Evolutionary conservation across 2,329 filamentous ascomycete species (phyloP), one percentile per base, ranked within the genome.

Genomic region (Cordyceps militaris): DNA sequence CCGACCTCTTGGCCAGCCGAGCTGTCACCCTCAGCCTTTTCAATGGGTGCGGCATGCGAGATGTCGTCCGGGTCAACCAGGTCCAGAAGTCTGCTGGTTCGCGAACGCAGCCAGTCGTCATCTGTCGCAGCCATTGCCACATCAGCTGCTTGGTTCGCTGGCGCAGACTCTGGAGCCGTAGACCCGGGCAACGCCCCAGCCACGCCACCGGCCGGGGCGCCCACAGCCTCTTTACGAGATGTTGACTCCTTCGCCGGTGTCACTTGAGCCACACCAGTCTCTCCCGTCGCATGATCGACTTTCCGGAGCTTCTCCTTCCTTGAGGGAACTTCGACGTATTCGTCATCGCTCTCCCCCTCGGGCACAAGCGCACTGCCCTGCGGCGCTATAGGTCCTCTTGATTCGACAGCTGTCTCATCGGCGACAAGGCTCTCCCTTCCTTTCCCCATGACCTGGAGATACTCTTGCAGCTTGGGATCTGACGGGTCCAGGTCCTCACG

Each of bases 61-160:
- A 74, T 63, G 59, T 88, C 83, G 60, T 86, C 86, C 44, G 90
- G 87, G 65, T 96, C 90, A 56, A 92, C 79, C 28, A 97, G 77
- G 69, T 93, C 94, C 52, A 97, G 79, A 50, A 96, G 76, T 65
- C 93, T 83, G 73, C 87, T 97, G 14, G 92, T 97, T 64, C 89
- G 85, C 61, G 89, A 93, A 59, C 93, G 85, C 64, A 97, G 78
- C 94, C 94, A 99, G 71, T 97, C 92, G 60, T 87, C 85, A 73
- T 97, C 91, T 23, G 87, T 86, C 3, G 85, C 78, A 52, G 76
- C 75, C 63, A 68, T 57, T 64, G 66, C 59, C 44, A 38, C 51
- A n/a, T 34, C 51, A 9, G 28, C 50, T 54, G 50, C 14, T 48
- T 59, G 51, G 16, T 65, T 63, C 44, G 67, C 63, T 57, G 63